These are phyloP conservation scores for Mimosa pudica DNA, from an alignment of 306 rosid species.

Conservation along the genomic window DNA sequence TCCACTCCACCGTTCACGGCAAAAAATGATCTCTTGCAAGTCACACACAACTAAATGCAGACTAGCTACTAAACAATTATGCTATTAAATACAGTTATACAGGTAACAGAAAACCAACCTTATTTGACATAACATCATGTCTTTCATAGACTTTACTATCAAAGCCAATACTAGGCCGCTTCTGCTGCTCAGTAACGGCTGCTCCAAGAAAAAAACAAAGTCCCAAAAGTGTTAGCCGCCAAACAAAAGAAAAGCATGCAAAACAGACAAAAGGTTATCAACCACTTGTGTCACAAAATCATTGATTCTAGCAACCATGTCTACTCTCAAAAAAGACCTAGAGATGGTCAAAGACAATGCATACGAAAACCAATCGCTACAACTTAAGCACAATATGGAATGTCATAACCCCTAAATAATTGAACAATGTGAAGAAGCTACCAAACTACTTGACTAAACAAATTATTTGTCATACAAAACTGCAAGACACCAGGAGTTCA, in stretches of 20 bases:
- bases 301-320: not conserved
- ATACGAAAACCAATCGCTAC: not conserved
- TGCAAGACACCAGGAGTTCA: not conserved
- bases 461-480: slow-evolving; percentile 12
- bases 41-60: slow-evolving; percentile 15
- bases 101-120: slow-evolving; percentile 53
- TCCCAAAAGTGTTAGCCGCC: slow-evolving; percentile 37
- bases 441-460: slow-evolving; percentile 12
- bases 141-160: slow-evolving; percentile 74
- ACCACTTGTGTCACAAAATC: slow-evolving; percentile 7
- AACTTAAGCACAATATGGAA: not conserved
- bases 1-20: not conserved
- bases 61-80: slow-evolving; percentile 27
- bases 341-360: not conserved
- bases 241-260: slow-evolving; percentile 19
- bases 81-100: slow-evolving; percentile 24
- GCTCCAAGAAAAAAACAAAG: slow-evolving; percentile 43
- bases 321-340: not conserved
- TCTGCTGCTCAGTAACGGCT: slow-evolving; percentile 76
- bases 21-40: not conserved
- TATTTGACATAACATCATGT: slow-evolving; percentile 68
- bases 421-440: slow-evolving; percentile 1
- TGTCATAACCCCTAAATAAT: slow-evolving; percentile 21
- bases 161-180: slow-evolving; percentile 63
- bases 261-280: slow-evolving; percentile 1